Conservation (phyloP, 164 flowering plant genomes). For the Akebia trifoliata region DNA sequence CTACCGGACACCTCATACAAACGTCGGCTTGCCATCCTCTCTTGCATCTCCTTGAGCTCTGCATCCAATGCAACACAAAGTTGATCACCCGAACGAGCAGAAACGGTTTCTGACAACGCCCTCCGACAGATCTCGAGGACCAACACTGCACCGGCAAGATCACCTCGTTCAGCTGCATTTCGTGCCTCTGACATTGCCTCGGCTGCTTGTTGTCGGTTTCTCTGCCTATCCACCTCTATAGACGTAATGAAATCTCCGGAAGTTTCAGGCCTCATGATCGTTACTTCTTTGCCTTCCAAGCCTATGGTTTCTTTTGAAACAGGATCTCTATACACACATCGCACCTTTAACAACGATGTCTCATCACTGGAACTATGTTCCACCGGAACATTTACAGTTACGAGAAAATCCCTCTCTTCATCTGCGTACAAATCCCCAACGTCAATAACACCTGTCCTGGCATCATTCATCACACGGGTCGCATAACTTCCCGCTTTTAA, state of each 20-base stretch:
- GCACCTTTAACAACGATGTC: conserved; percentile 50
- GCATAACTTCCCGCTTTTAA: conserved; percentile 80
- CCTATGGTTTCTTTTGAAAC: conserved; percentile 37
- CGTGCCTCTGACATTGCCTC: conserved; percentile 78
- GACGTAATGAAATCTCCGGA: conserved; percentile 34
- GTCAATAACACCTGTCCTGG: conserved; percentile 41
- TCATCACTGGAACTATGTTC: conserved; percentile 24
- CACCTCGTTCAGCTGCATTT: conserved; percentile 66
- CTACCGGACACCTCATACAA: conserved; percentile 82
- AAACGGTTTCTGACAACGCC: conserved; percentile 41
- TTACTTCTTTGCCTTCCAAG: conserved; percentile 36
- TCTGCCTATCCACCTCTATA: conserved; percentile 82
- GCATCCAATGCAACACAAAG: conserved; percentile 59
- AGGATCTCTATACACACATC: conserved; percentile 57
- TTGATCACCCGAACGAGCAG: conserved; percentile 58
- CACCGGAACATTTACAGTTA: conserved; percentile 53
- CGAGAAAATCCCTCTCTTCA: conserved; percentile 85
- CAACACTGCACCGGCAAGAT: conserved; percentile 58
- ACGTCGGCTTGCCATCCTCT: conserved; percentile 73
- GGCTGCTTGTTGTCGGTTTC: conserved; percentile 69
- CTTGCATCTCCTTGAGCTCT: conserved; percentile 84
- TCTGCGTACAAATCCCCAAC: conserved; percentile 92
- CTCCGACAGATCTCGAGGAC: conserved; percentile 51
- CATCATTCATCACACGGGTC: conserved; percentile 29
- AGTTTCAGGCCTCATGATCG: conserved; percentile 48